These are phyloP conservation scores for Viola odorata DNA, from an alignment of 345 rosid genomes.

Conservation along the genomic window DNA sequence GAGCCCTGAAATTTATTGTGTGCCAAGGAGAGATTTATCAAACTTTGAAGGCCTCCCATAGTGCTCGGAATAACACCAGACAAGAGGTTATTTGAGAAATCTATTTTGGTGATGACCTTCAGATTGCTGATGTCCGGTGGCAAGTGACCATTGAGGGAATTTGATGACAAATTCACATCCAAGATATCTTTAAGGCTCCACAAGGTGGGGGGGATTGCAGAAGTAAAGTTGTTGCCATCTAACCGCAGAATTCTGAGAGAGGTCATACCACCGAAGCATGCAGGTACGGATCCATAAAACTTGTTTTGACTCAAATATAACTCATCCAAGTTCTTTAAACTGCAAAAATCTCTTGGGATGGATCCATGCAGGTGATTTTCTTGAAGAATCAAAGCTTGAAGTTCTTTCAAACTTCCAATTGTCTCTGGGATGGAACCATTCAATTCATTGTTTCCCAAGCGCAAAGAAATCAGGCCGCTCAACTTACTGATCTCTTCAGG, in stretches of 20 bases:
- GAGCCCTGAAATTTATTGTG: not conserved
- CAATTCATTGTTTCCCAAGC: constrained; percentile 5
- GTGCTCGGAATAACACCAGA: constrained; percentile 11
- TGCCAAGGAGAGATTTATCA: not conserved
- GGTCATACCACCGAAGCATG: constrained; percentile 10
- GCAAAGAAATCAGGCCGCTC: not conserved
- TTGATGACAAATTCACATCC: not conserved
- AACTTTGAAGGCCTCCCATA: not conserved
- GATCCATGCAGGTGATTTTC: constrained; percentile 7
- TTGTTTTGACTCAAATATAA: constrained; percentile 3
- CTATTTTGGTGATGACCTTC: not conserved
- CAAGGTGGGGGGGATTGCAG: constrained; percentile 14
- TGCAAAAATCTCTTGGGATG: constrained; percentile 10
- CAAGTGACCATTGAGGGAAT: not conserved
- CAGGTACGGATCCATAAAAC: constrained; percentile 10
- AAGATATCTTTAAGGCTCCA: not conserved
- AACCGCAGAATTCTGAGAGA: constrained; percentile 3
- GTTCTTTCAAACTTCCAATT: constrained; percentile 2
- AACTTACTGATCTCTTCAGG: constrained; percentile 12
- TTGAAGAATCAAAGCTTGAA: constrained; percentile 6
- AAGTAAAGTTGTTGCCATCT: constrained; percentile 7
- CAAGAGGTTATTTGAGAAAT: constrained; percentile 10
- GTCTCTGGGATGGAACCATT: constrained; percentile 8
- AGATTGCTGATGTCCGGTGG: not conserved
- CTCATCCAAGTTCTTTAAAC: not conserved